These are phyloP conservation scores for Xylaria sp. DNA, from an alignment of 2,329 filamentous ascomycete species.

Conservation along the genomic window DNA sequence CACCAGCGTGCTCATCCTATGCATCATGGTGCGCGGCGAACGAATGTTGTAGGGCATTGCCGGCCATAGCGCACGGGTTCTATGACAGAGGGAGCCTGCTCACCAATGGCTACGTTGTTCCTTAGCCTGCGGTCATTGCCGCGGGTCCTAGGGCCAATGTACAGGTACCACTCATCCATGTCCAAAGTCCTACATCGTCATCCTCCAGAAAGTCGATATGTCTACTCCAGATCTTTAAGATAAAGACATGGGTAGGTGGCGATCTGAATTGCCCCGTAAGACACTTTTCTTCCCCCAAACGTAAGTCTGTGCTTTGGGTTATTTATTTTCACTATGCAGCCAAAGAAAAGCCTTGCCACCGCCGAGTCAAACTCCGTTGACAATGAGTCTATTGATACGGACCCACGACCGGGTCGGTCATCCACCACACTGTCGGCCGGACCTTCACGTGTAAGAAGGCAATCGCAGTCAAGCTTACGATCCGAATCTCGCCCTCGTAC, in stretches of 20 bases:
- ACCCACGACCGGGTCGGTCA: slow-evolving; percentile 34
- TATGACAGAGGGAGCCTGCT: slow-evolving; percentile 39
- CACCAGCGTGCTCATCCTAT: slow-evolving; percentile 37
- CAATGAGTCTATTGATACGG: slow-evolving; percentile 32
- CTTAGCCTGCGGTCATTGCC: slow-evolving; percentile 38
- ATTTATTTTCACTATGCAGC: slow-evolving; percentile 33
- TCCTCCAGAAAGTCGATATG: slow-evolving; percentile 34
- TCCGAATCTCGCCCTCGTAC: slow-evolving; percentile 32
- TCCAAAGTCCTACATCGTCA: slow-evolving; percentile 43
- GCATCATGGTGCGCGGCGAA: slow-evolving; percentile 41
- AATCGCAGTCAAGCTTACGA: slow-evolving; percentile 35
- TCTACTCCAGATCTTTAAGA: slow-evolving; percentile 35
- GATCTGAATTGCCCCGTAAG: slow-evolving; percentile 36
- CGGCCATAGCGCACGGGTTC: slow-evolving; percentile 36
- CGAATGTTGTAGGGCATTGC: slow-evolving; percentile 39
- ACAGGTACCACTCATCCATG: slow-evolving; percentile 38
- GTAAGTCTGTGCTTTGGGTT: slow-evolving; percentile 28
- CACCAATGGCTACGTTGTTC: slow-evolving; percentile 36
- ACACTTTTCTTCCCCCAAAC: slow-evolving; percentile 34
- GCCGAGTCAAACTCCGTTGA: slow-evolving; percentile 33
- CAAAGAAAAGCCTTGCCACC: slow-evolving; percentile 36
- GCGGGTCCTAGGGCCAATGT: slow-evolving; percentile 39
- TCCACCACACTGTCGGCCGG: slow-evolving; percentile 24
- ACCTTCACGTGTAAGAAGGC: slow-evolving; percentile 31
- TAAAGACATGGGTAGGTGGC: slow-evolving; percentile 42